Conservation (phyloP, 2,329 filamentous ascomycete species). For the Whalleya microplaca region DNA sequence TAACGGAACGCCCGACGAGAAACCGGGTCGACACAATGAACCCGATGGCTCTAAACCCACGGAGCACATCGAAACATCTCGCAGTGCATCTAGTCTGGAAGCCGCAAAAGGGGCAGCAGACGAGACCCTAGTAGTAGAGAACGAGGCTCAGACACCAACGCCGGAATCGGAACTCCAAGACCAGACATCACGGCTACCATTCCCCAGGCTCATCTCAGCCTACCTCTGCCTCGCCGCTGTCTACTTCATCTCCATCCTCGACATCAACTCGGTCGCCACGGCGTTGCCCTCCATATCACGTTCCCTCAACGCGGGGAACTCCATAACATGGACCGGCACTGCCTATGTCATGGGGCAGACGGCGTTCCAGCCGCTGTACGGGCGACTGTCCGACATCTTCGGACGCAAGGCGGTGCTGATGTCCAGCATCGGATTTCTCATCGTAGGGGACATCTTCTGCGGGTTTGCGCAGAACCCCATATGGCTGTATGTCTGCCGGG, state of each 20-base stretch:
- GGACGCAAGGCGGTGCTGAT: constrained; percentile 47
- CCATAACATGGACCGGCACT: constrained; percentile 27
- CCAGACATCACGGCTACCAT: constrained; percentile 21
- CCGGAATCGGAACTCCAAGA: constrained; percentile 9
- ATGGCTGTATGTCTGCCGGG: constrained; percentile 38
- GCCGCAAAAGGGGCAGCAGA: background rate
- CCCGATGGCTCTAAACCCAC: background rate
- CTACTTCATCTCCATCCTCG: constrained; percentile 22
- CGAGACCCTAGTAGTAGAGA: background rate
- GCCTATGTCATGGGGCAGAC: constrained; percentile 36
- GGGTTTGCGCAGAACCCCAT: constrained; percentile 30
- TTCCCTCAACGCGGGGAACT: constrained; percentile 20
- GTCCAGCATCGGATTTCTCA: constrained; percentile 44
- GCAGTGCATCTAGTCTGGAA: background rate
- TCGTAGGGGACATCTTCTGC: constrained; percentile 45
- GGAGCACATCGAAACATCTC: background rate
- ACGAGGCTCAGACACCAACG: background rate
- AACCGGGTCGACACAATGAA: background rate
- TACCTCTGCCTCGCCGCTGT: constrained; percentile 22
- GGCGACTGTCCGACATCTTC: constrained; percentile 51
- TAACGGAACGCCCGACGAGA: background rate
- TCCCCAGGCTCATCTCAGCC: constrained; percentile 18
- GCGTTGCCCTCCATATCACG: constrained; percentile 26
- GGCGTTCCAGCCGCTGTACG: constrained; percentile 49
- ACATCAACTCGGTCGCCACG: constrained; percentile 28